Conservation (phyloP, 306 rosid genomes). For the Quercus ilex region DNA sequence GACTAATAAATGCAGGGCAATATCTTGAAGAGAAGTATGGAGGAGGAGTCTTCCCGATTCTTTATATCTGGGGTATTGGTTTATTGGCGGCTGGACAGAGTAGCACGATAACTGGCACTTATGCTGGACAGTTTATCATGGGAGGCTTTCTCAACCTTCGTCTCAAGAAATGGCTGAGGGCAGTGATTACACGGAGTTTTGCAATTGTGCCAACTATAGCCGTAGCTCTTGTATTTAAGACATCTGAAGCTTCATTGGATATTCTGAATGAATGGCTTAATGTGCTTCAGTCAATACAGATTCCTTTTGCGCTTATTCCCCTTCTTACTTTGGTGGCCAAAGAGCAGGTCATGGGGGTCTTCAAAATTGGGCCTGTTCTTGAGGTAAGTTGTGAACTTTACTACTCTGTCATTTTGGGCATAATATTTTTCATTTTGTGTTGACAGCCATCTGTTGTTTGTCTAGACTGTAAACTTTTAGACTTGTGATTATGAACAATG, state of each 20-base stretch:
- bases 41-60: constrained; percentile 77
- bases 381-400: constrained; percentile 46
- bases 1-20: constrained; percentile 84
- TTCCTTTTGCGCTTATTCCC: constrained; percentile 89
- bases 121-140: constrained; percentile 94
- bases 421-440: not conserved
- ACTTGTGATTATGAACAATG: not conserved
- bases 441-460: not conserved
- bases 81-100: constrained; percentile 92
- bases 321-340: constrained; percentile 81
- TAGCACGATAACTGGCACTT: constrained; percentile 87
- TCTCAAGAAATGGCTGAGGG: constrained; percentile 87
- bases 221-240: constrained; percentile 71
- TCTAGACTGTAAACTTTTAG: not conserved
- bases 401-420: not conserved
- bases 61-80: constrained; percentile 89
- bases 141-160: constrained; percentile 93
- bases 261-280: constrained; percentile 87
- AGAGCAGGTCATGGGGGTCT: constrained; percentile 82
- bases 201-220: constrained; percentile 81
- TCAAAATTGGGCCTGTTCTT: constrained; percentile 69
- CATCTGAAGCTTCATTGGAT: constrained; percentile 72
- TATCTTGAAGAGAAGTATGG: constrained; percentile 82
- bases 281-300: constrained; percentile 88
- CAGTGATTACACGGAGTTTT: constrained; percentile 79